A percentile compares a stretch with the other conserved stretches of the same genome.
Evolutionary conservation across 1,139 yeast genomes (phyloP).

Genomic region (Kluyveromyces sp.): DNA sequence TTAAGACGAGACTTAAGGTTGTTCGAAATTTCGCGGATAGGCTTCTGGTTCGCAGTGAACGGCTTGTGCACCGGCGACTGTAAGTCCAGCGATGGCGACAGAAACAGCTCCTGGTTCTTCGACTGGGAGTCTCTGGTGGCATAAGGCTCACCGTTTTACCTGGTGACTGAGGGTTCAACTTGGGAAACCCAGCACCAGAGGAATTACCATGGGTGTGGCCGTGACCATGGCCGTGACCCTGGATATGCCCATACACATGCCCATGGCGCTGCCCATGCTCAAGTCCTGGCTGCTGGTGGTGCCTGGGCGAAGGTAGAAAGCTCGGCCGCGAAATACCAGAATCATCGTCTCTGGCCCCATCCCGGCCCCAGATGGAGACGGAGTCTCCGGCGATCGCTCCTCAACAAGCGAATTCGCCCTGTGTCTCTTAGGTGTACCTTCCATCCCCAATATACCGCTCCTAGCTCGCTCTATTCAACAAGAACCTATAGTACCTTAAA

Average conservation of each 20-base stretch:
- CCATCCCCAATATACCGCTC: neutral
- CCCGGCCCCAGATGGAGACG: conserved; percentile 14
- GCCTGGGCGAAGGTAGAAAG: conserved; percentile 20
- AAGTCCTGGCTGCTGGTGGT: neutral
- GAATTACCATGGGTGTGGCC: neutral
- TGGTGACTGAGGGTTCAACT: too few relatives aligned
- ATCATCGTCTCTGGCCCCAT: neutral
- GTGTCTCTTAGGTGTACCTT: conserved; percentile 4
- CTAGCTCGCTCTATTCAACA: neutral
- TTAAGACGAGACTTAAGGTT: conserved; percentile 39
- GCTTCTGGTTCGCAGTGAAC: conserved; percentile 22
- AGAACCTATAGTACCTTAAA: too few relatives aligned
- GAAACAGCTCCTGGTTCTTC: conserved; percentile 22
- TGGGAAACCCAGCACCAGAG: too few relatives aligned
- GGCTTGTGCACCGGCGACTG: conserved; percentile 30
- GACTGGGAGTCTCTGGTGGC: conserved; percentile 34
- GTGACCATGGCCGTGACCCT: too few relatives aligned
- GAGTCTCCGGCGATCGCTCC: conserved; percentile 16
- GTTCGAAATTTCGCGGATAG: conserved; percentile 36
- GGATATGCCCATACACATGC: too few relatives aligned
- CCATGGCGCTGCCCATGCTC: too few relatives aligned
- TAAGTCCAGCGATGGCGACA: conserved; percentile 32
- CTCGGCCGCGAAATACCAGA: conserved; percentile 17
- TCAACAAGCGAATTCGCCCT: neutral
- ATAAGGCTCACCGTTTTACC: conserved; percentile 11